Evolutionary conservation across 371 early-diverging fungal genomes (phyloP).

Genomic region (Mucor irregularis): DNA sequence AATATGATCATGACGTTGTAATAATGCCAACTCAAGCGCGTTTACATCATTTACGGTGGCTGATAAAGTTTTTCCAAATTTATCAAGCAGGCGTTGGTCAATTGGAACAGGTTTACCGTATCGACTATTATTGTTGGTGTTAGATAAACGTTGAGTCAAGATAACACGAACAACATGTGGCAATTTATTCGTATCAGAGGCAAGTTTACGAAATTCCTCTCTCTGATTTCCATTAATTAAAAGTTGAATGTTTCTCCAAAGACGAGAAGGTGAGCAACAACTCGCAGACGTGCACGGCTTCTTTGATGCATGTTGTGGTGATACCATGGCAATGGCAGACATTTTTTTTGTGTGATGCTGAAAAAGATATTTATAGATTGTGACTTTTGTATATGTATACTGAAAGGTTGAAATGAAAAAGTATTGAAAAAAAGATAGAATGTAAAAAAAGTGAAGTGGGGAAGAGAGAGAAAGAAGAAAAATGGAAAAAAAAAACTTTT

Average conservation of each 20-base stretch:
- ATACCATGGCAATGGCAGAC: conserved; percentile 10
- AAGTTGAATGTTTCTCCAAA: conserved; percentile 33
- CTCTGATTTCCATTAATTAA: conserved; percentile 28
- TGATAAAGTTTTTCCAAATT: conserved; percentile 26
- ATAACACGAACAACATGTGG: conserved; percentile 29
- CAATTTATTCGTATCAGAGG: conserved; percentile 7
- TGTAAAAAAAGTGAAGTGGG: background rate
- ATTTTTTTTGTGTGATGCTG: conserved; percentile 1
- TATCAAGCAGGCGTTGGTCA: conserved; percentile 10
- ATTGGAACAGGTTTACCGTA: no score
- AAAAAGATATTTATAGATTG: background rate
- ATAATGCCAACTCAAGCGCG: conserved; percentile 26
- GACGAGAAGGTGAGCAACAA: conserved; percentile 27
- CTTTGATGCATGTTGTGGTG: conserved; percentile 27
- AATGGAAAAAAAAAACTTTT: conserved; percentile 3
- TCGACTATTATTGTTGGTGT: no score
- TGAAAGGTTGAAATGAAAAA: background rate
- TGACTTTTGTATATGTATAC: background rate
- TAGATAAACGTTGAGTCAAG: conserved; percentile 29
- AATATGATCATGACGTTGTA: conserved; percentile 22
- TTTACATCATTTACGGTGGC: conserved; percentile 25
- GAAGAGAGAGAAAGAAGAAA: conserved; percentile 5
- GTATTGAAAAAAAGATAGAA: background rate
- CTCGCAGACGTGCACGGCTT: conserved; percentile 34
- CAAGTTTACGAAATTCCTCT: conserved; percentile 29